These are phyloP conservation scores for Talaromyces sp. DNA, from an alignment of 2,329 filamentous ascomycete species.

Conservation along the genomic window DNA sequence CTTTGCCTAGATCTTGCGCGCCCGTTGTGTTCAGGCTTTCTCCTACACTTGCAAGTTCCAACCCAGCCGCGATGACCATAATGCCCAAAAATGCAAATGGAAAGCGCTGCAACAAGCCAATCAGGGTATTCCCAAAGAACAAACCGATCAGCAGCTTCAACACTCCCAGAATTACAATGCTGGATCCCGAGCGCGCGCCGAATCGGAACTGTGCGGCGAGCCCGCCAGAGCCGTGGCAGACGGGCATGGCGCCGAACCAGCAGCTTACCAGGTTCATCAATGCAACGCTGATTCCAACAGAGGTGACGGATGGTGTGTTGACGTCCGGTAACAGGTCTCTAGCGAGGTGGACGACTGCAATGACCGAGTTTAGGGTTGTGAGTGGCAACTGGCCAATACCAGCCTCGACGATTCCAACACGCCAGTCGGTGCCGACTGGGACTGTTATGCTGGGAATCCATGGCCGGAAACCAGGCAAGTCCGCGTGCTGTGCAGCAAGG, in stretches of 20 bases:
- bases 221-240: constrained; percentile 88
- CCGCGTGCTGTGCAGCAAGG: constrained; percentile 20
- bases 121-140: constrained; percentile 66
- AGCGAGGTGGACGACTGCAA: constrained; percentile 77
- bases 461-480: constrained; percentile 49
- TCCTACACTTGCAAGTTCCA: constrained; percentile 81
- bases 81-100: constrained; percentile 73
- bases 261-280: constrained; percentile 77
- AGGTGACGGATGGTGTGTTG: constrained; percentile 64
- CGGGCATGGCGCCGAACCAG: constrained; percentile 93
- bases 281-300: constrained; percentile 74
- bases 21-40: constrained; percentile 72
- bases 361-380: constrained; percentile 85
- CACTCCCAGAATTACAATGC: constrained; percentile 70
- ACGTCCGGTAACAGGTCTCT: constrained; percentile 68
- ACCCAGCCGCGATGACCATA: constrained; percentile 82
- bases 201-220: constrained; percentile 88
- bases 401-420: constrained; percentile 54
- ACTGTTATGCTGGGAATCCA: constrained; percentile 55
- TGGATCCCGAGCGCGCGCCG: constrained; percentile 80
- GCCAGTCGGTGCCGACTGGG: constrained; percentile 44
- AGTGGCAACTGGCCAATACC: constrained; percentile 83
- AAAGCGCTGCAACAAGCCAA: constrained; percentile 64
- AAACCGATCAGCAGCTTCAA: constrained; percentile 73
- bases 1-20: constrained; percentile 52